Evolutionary conservation across 2,329 filamentous ascomycete genomes (phyloP).

Genomic region (Paradendryphiella salina): DNA sequence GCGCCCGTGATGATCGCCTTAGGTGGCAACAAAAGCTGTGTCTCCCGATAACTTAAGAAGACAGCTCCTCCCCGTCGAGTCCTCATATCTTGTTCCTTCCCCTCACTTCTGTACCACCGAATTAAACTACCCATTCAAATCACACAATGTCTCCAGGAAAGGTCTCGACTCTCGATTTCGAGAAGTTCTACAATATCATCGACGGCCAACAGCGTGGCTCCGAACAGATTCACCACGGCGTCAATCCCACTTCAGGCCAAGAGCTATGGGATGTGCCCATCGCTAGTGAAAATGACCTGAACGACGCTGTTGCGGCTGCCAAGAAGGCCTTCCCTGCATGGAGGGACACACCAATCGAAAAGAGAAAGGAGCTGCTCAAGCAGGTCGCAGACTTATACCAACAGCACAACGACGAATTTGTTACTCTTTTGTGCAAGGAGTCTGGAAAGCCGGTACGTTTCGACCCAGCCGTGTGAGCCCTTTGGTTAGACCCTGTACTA

Average conservation of each 20-base stretch:
- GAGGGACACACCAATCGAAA: conserved; percentile 43
- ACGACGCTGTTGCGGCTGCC: conserved; percentile 55
- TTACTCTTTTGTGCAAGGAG: conserved; percentile 41
- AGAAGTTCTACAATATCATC: conserved; percentile 58
- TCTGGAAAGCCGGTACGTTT: conserved; percentile 43
- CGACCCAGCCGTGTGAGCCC: too few relatives aligned
- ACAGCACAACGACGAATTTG: conserved; percentile 38
- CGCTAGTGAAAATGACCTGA: conserved; percentile 54
- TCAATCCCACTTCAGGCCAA: conserved; percentile 58
- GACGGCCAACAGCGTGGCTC: conserved; percentile 54
- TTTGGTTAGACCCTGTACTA: neutral
- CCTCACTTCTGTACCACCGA: neutral
- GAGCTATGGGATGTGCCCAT: conserved; percentile 57
- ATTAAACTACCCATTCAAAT: neutral
- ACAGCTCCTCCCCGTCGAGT: neutral
- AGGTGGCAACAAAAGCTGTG: neutral
- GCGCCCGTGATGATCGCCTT: neutral
- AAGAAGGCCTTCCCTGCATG: conserved; percentile 55
- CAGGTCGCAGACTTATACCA: conserved; percentile 33
- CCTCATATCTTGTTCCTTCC: neutral
- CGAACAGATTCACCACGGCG: conserved; percentile 49
- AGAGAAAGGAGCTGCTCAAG: conserved; percentile 39
- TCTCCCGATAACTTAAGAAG: conserved; percentile 8
- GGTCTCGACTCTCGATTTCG: conserved; percentile 45
- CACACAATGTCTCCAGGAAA: conserved; percentile 53